Conservation (phyloP, 1,284 basidiomycete genomes). For the Wallemia hederae region DNA sequence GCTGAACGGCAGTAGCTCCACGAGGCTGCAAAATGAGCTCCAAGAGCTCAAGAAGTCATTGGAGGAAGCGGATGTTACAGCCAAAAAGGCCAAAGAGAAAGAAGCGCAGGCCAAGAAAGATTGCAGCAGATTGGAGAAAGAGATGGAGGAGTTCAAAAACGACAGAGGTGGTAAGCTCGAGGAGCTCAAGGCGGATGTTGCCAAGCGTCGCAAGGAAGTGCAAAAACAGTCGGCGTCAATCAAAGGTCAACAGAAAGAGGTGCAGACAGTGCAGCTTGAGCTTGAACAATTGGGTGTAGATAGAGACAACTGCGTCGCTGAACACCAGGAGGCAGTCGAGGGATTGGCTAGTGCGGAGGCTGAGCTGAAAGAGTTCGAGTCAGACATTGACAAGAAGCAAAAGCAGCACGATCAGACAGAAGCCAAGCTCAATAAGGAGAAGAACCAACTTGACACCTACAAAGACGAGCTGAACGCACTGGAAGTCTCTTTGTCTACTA, state of each 20-base stretch:
- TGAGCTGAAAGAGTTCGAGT: slow-evolving; percentile 9
- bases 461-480: slow-evolving; percentile 63
- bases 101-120: slow-evolving; percentile 48
- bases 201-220: slow-evolving; percentile 45
- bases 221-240: slow-evolving; percentile 51
- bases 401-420: slow-evolving; percentile 32
- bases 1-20: slow-evolving; percentile 61
- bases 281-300: slow-evolving; percentile 22
- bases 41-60: slow-evolving; percentile 40
- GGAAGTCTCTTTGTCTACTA: slow-evolving; percentile 46
- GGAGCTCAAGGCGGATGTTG: slow-evolving; percentile 60
- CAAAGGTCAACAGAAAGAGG: slow-evolving; percentile 63
- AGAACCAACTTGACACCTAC: slow-evolving; percentile 56
- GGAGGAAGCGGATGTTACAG: slow-evolving; percentile 30
- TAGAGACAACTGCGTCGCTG: slow-evolving; percentile 27
- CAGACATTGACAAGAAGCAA: slow-evolving; percentile 16
- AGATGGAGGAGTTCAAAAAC: slow-evolving; percentile 95
- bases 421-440: slow-evolving; percentile 44
- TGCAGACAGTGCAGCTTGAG: slow-evolving; percentile 62
- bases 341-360: slow-evolving; percentile 18
- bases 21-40: slow-evolving; percentile 49
- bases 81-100: slow-evolving; percentile 38
- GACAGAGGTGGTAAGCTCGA: slow-evolving; percentile 93
- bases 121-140: slow-evolving; percentile 60
- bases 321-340: slow-evolving; percentile 28